Base-by-base conservation (phyloP, 495 filamentous ascomycete species). In the Penicillium dipodomyicola region DNA sequence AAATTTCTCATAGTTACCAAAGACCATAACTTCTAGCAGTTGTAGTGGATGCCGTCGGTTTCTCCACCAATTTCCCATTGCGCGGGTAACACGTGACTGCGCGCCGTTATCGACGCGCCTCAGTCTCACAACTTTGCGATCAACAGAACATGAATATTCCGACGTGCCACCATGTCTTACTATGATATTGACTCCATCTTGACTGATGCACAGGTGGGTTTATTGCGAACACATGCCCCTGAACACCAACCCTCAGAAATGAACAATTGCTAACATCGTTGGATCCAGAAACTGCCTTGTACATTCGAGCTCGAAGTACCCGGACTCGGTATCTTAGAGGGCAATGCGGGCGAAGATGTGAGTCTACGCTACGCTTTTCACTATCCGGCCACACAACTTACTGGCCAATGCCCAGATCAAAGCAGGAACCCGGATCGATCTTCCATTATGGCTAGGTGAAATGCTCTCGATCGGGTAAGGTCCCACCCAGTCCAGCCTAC, bases 371-470 rank as follows among this genome's bases (percentile, higher is more conserved):
- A 14, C 23, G 39, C 48, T 30, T 5, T 23, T 42, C 14, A 1
- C 25, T n/a, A 8, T 10, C 41, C 10, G 15, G 19, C 12, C 23
- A 23, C 22, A 40, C 11, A 42, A n/a, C 2, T 66, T n/a, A 67
- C 62, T 45, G 61, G 41, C 22, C 8, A 5, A 4, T 30, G 1
- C 27, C 42, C 56, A 87, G 84, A 88, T 97, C 59, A 91, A 90
- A 73, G 71, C 86, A 42, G 88, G 89, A 33, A 91, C 90, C 3
- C 83, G 84, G 30, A 77, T 96, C 53, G 84, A 88, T 54, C 84
- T 98, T 1, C 95, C 94, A 35, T 79, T 97, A 69, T 98, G 95
- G 95, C 86, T 98, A n/a, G 91, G 88, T 55, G 91, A 96, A 73
- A 92, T 96, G 82, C 87, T 98, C 27, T 93, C 91, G 43, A 87